Conservation (phyloP, 2,329 filamentous ascomycete species). For the Botrytis galanthina region DNA sequence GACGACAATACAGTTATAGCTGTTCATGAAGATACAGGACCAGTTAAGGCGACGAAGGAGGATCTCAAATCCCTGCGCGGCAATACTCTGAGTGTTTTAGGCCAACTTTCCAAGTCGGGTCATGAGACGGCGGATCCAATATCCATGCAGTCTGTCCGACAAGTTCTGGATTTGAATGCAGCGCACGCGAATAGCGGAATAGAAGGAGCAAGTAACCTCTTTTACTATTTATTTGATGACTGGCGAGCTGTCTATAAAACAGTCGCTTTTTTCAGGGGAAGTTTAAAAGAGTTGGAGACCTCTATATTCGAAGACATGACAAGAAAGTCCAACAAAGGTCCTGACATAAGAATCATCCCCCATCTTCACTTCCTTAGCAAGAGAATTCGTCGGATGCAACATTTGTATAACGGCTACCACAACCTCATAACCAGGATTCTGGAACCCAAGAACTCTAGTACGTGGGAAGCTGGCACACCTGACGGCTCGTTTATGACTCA, state of each 20-base stretch:
- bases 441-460: constrained; percentile 33
- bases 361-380: constrained; percentile 58
- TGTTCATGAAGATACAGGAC: constrained; percentile 57
- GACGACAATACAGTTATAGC: constrained; percentile 69
- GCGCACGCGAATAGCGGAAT: constrained; percentile 34
- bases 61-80: constrained; percentile 44
- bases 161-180: constrained; percentile 35
- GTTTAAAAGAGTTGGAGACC: constrained; percentile 46
- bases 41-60: constrained; percentile 33
- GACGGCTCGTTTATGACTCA: constrained; percentile 6
- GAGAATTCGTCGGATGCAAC: constrained; percentile 58
- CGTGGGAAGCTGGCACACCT: constrained; percentile 42
- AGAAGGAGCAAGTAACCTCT: constrained; percentile 58
- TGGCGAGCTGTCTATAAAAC: constrained; percentile 59
- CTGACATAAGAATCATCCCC: constrained; percentile 53
- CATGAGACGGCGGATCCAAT: constrained; percentile 35
- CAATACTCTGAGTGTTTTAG: constrained; percentile 60
- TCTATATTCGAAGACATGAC: constrained; percentile 36
- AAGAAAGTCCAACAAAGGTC: constrained; percentile 40
- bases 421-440: constrained; percentile 59
- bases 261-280: constrained; percentile 47
- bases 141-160: constrained; percentile 36
- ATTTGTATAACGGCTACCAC: constrained; percentile 60
- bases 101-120: constrained; percentile 57
- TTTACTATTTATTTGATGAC: constrained; percentile 67